These are phyloP conservation scores for Naematelia encephala DNA, from an alignment of 768 basidiomycete species.

Conservation along the genomic window DNA sequence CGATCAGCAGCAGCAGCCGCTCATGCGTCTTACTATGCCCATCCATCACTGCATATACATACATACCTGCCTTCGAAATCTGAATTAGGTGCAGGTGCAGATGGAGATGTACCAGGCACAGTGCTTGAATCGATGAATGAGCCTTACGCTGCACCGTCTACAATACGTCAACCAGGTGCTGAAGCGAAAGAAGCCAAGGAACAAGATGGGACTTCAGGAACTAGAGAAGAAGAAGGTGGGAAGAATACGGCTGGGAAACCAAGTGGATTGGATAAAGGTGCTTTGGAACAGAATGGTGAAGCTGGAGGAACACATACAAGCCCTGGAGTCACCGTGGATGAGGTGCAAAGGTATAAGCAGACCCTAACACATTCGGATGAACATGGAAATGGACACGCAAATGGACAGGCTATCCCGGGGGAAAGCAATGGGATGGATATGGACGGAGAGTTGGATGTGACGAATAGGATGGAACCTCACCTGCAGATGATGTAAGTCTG, in stretches of 20 bases:
- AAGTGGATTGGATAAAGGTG: slow-evolving; percentile 36
- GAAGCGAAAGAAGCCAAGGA: slow-evolving; percentile 2
- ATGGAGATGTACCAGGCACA: slow-evolving; percentile 4
- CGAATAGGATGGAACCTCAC: slow-evolving; percentile 68
- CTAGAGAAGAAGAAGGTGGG: slow-evolving; percentile 37
- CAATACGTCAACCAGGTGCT: neutral
- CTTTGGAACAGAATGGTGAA: slow-evolving; percentile 33
- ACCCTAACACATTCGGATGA: slow-evolving; percentile 11
- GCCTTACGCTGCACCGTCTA: slow-evolving; percentile 10
- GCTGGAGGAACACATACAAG: slow-evolving; percentile 33
- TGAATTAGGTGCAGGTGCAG: neutral
- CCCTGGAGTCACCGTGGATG: slow-evolving; percentile 37
- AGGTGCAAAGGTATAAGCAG: slow-evolving; percentile 20
- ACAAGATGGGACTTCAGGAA: slow-evolving; percentile 28
- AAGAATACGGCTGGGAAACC: slow-evolving; percentile 39
- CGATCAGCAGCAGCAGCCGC: slow-evolving; percentile 40
- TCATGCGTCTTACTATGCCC: slow-evolving; percentile 43
- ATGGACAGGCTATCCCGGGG: slow-evolving; percentile 5
- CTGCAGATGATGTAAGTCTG: slow-evolving; percentile 65
- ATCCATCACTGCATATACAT: slow-evolving; percentile 37
- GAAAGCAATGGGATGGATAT: slow-evolving; percentile 11
- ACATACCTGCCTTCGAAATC: slow-evolving; percentile 21
- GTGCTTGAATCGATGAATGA: slow-evolving; percentile 21
- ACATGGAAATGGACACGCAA: slow-evolving; percentile 3
- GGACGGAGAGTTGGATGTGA: neutral